phyloP scores from a whole-genome alignment of 805 yeast genomes.

The Wickerhamiella siamensis region DNA sequence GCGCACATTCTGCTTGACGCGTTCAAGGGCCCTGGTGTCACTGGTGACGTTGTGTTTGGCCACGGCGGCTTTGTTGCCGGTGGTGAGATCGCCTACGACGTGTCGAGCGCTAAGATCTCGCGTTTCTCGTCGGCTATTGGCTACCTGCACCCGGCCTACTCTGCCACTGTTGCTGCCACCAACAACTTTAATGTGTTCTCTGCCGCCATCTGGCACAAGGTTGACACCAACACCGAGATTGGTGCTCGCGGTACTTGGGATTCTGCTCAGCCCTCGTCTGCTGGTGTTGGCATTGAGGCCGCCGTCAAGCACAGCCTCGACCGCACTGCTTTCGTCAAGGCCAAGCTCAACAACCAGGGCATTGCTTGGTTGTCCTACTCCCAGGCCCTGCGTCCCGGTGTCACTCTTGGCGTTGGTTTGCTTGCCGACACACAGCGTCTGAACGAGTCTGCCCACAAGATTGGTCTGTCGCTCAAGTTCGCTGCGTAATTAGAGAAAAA shows the following conservation, averaged over 20 bases:
- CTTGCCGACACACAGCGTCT: conserved; percentile 91
- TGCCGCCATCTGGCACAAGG: conserved; percentile 95
- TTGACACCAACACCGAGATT: conserved; percentile 80
- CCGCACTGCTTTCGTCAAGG: conserved; percentile 80
- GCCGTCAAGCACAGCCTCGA: conserved; percentile 93
- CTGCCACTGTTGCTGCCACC: conserved; percentile 71
- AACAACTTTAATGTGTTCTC: conserved; percentile 78
- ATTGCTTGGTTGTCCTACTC: conserved; percentile 85
- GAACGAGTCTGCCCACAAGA: conserved; percentile 94
- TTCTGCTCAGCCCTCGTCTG: conserved; percentile 54
- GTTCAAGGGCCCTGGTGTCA: conserved; percentile 87
- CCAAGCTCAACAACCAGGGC: conserved; percentile 93
- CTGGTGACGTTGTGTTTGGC: conserved; percentile 89
- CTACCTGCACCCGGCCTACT: conserved; percentile 76
- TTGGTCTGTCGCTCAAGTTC: conserved; percentile 89
- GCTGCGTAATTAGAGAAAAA: conserved; percentile 61
- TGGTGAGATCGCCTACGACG: conserved; percentile 94
- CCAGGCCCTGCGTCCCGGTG: conserved; percentile 91
- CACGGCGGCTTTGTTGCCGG: conserved; percentile 96
- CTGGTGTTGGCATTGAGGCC: conserved; percentile 82
- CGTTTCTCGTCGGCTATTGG: conserved; percentile 90
- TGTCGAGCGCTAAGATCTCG: conserved; percentile 80
- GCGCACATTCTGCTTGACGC: conserved; percentile 92
- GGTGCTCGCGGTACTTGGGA: conserved; percentile 98
- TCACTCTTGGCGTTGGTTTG: conserved; percentile 91